Evolutionary conservation across 2,329 filamentous ascomycete species (phyloP).

Genomic region (Paecilomyces fulvus): DNA sequence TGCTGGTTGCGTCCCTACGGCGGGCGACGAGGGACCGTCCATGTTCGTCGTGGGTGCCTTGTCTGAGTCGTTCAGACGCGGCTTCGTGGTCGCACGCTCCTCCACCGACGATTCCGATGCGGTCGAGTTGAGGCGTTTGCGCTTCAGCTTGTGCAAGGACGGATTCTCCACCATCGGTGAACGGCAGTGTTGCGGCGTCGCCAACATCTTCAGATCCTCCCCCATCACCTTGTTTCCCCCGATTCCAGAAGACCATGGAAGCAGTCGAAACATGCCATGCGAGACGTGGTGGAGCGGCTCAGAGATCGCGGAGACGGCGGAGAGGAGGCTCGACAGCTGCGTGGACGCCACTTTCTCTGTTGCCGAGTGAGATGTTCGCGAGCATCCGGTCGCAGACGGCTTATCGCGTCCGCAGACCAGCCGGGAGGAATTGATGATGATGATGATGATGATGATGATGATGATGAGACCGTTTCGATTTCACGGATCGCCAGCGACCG

Average conservation of each 20-base stretch:
- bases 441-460: too few species aligned
- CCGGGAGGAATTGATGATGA: too few species aligned
- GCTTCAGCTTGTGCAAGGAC: constrained; percentile 45
- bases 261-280: constrained; percentile 43
- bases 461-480: constrained; percentile 3
- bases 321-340: constrained; percentile 8
- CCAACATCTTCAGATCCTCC: constrained; percentile 37
- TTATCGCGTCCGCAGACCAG: constrained; percentile 6
- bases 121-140: constrained; percentile 47
- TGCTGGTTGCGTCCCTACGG: background rate
- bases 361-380: constrained; percentile 1
- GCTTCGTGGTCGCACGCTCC: constrained; percentile 21
- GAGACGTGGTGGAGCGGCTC: constrained; percentile 15
- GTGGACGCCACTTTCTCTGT: background rate
- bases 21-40: background rate
- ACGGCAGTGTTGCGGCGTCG: constrained; percentile 26
- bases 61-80: constrained; percentile 22
- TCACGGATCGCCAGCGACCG: constrained; percentile 13
- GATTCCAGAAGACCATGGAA: constrained; percentile 38
- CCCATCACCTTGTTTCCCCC: constrained; percentile 39
- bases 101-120: constrained; percentile 24
- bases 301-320: background rate
- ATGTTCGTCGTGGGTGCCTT: constrained; percentile 10
- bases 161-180: constrained; percentile 20
- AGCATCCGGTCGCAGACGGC: constrained; percentile 12